These are phyloP conservation scores for Didymella keratinophila DNA, from an alignment of 2,329 filamentous ascomycete species.

Conservation along the genomic window DNA sequence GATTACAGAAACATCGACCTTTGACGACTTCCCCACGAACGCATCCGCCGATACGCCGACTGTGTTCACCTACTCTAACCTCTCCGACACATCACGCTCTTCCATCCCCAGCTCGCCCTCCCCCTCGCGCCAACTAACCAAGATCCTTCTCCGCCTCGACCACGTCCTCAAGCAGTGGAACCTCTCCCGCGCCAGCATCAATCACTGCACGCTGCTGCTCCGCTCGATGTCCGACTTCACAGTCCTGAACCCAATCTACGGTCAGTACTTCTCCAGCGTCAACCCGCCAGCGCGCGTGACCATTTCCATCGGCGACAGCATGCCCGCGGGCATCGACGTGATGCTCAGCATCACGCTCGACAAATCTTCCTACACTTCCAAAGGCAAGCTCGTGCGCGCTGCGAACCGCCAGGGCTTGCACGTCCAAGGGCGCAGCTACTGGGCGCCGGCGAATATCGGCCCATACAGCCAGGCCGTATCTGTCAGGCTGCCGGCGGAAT, in stretches of 20 bases:
- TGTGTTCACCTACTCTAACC: constrained; percentile 59
- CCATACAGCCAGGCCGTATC: constrained; percentile 91
- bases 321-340: constrained; percentile 68
- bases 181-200: constrained; percentile 40
- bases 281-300: constrained; percentile 89
- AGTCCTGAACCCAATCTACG: constrained; percentile 77
- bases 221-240: constrained; percentile 82
- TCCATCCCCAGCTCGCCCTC: constrained; percentile 3
- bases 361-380: constrained; percentile 24
- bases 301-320: constrained; percentile 73
- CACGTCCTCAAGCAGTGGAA: constrained; percentile 35
- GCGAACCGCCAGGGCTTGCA: constrained; percentile 68
- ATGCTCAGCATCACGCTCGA: constrained; percentile 64
- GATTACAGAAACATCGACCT: not conserved
- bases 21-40: constrained; percentile 26
- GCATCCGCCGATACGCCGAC: constrained; percentile 38
- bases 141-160: constrained; percentile 51
- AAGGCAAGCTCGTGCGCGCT: constrained; percentile 27
- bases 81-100: constrained; percentile 25
- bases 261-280: constrained; percentile 73
- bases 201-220: constrained; percentile 70
- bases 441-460: constrained; percentile 97
- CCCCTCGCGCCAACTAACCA: constrained; percentile 44
- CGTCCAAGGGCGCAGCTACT: constrained; percentile 93
- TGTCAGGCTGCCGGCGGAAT: constrained; percentile 49